Conservation (phyloP, 495 filamentous ascomycete species). For the Collariella sp. region DNA sequence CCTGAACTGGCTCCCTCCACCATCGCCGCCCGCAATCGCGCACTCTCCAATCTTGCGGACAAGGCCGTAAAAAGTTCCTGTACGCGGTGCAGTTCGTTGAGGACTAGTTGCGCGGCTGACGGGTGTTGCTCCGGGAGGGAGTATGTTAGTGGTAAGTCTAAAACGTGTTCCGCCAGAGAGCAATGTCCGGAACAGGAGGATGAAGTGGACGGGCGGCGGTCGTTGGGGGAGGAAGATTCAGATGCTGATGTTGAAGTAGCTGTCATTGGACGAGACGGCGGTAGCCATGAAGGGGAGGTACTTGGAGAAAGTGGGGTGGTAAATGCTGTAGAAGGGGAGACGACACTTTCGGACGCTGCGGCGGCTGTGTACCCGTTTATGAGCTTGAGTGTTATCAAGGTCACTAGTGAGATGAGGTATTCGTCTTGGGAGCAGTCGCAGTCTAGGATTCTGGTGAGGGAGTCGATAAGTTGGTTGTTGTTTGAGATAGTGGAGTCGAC, state of each 20-base stretch:
- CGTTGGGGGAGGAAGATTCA: background rate
- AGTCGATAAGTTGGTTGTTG: conserved; percentile 7
- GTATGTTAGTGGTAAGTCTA: no score
- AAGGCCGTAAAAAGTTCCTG: conserved; percentile 23
- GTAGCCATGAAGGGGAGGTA: background rate
- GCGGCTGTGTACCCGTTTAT: conserved; percentile 3
- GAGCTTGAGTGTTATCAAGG: conserved; percentile 7
- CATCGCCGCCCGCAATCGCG: no score
- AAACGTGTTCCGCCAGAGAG: background rate
- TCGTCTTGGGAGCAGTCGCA: conserved; percentile 4
- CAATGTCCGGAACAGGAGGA: background rate
- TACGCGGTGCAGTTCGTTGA: conserved; percentile 36
- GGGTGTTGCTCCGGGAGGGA: background rate
- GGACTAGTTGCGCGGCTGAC: conserved; percentile 30
- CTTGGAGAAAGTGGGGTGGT: no score
- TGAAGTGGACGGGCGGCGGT: background rate
- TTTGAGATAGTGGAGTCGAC: background rate
- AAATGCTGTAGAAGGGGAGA: no score
- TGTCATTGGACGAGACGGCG: background rate
- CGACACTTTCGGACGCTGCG: background rate
- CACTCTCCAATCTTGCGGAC: background rate
- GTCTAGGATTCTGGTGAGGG: background rate
- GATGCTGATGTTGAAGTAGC: background rate
- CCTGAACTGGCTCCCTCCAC: background rate
- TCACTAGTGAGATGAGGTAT: background rate